A percentile compares a stretch with the other conserved stretches of the same genome.
These are phyloP conservation scores for Starmerella tilneyi DNA, from an alignment of 805 yeast species.

Conservation along the genomic window DNA sequence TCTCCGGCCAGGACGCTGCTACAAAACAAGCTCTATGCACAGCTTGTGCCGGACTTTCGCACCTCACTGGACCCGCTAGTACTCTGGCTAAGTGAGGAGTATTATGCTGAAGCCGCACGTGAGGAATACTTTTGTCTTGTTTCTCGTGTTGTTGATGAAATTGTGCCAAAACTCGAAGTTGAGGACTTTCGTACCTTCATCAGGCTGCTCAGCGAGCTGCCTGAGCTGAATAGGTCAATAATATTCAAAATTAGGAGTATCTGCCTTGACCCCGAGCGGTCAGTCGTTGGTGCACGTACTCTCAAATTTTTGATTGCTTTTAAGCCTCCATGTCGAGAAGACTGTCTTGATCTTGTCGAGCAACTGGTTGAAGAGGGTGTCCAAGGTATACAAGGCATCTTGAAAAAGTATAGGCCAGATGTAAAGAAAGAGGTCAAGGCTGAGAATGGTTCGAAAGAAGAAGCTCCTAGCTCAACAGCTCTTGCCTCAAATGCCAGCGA, in stretches of 20 bases:
- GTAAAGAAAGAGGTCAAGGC: background rate
- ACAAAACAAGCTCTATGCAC: constrained; percentile 59
- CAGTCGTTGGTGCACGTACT: constrained; percentile 69
- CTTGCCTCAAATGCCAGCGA: too few relatives aligned
- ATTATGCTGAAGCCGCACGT: constrained; percentile 73
- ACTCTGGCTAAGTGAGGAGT: constrained; percentile 93
- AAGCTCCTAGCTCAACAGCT: background rate
- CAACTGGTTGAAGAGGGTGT: constrained; percentile 27
- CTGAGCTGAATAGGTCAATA: constrained; percentile 54
- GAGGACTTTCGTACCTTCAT: constrained; percentile 72
- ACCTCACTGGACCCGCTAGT: constrained; percentile 62
- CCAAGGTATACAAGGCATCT: constrained; percentile 24
- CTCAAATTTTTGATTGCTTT: constrained; percentile 73
- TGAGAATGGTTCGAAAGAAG: background rate
- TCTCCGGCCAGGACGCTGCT: constrained; percentile 39
- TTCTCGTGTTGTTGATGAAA: constrained; percentile 56
- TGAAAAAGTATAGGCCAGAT: constrained; percentile 26
- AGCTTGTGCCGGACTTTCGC: constrained; percentile 63
- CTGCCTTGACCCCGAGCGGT: constrained; percentile 76
- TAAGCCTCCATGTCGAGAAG: constrained; percentile 68
- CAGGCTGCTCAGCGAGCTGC: constrained; percentile 77
- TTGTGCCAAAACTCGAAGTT: constrained; percentile 76
- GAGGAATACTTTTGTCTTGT: constrained; percentile 83
- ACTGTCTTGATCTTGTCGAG: constrained; percentile 32
- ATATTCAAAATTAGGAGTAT: constrained; percentile 59